Base-by-base conservation (phyloP, 768 basidiomycete genomes). In the Leccinum imitatum region DNA sequence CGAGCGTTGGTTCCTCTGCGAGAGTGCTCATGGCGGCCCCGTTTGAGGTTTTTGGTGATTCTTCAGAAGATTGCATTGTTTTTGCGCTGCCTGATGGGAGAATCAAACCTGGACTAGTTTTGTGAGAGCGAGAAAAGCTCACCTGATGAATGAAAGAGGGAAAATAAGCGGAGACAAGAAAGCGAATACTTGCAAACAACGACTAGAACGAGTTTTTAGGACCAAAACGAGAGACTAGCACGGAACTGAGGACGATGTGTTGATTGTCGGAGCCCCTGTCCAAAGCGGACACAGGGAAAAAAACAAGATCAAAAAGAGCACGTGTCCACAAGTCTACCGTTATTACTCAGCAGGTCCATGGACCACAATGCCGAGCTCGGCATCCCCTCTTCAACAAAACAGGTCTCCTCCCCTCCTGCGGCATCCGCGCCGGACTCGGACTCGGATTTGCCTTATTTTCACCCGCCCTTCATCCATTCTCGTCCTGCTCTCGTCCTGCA, bases 211-310 rank as follows among this genome's bases (percentile, higher is more conserved):
- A 41, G 60, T 64, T 65, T 72, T 65, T 60, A 37, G 51, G 27
- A 50, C 23, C 17, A 41, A 60, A 66, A 59, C 19, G 59, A 60
- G 47, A 50, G 65, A 35, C 63, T 53, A 23, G 51, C 57, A 39
- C 48, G 61, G 31, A 50, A 58, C 65, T 63, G 64, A 62, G 60
- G 67, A 58, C 55, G 67, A 66, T 70, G 68, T 56, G 71, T 73
- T 62, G 72, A 73, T 73, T 74, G 71, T 74, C 72, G 68, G 70
- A 73, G 71, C 71, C 71, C 71, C 71, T 73, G 71, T 73, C 71
- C 68, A 72, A 68, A 59, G 61, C 70, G 66, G 72, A 67, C 64
- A 70, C 72, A 71, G 67, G 70, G 72, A 70, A 73, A 73, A 72
- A 72, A 72, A 70, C 68, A 57, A 72, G 68, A 72, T 73, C 70